Evolutionary conservation across 805 yeast species (phyloP), one percentile per base, ranked within the genome.

Genomic region (Metschnikowia anglica): DNA sequence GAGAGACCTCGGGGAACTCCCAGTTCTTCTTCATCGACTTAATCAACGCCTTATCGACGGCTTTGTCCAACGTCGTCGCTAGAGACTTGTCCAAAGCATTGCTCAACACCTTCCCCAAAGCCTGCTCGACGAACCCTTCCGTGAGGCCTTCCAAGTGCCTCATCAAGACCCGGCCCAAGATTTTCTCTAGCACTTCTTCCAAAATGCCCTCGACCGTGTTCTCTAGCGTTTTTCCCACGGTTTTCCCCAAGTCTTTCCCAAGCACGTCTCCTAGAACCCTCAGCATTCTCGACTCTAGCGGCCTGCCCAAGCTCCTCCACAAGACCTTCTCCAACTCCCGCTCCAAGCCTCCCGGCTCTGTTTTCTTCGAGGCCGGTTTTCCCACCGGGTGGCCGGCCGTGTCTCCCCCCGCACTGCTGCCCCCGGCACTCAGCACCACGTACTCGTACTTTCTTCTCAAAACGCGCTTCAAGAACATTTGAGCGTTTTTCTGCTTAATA

Each of bases 91-190:
- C 43, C 24, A 40, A 28, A 4, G 43, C 43, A 7, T 38, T 15
- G 3, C 17, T 34, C 25, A 40, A 34, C 19, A 40, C 43, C 16
- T 29, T 40, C 18, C 38, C 43, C 18, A 40, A 26, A 6, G 43
- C 38, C 20, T 23, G 38, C 20, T 40, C 43, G n/a, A 40, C 34
- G 15, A 40, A 38, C 24, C 34, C 38, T 24, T 40, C 43, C 43
- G 34, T 34, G 5, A 40, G 15, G n/a, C 43, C 43, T 16, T 40
- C 43, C 39, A 40, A 34, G 26, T 40, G 38, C n/a, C 38, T 34
- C 11, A 38, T 38, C 19, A 40, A 12, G 12, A 40, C 43, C 1
- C 34, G 28, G 29, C 43, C 43, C 29, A 40, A 33, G 28, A 40
- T 40, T 16, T 34, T 40, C 27, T 40, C 43, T 12, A 40, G 10